Conservation (phyloP, 2,329 filamentous ascomycete species). For the Pseudogymnoascus sp. region DNA sequence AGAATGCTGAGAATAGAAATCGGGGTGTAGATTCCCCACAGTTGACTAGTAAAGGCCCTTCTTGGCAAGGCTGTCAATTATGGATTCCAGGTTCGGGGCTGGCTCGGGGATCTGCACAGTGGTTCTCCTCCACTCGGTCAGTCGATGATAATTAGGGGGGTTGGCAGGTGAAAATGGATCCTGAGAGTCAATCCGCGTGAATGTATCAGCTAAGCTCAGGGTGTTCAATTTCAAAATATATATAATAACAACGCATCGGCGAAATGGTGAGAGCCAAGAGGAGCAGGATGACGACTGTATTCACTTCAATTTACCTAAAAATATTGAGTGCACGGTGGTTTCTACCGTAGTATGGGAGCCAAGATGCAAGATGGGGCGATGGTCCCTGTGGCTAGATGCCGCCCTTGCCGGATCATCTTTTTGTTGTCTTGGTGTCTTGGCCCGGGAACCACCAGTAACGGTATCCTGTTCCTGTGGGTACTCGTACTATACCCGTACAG, state of each 20-base stretch:
- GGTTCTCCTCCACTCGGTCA: neutral
- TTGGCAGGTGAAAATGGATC: neutral
- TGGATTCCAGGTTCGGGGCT: neutral
- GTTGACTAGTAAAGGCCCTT: neutral
- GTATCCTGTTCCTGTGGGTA: no score
- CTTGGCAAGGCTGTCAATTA: conserved; percentile 1
- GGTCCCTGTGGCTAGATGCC: neutral
- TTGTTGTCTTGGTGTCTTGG: neutral
- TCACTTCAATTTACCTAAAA: neutral
- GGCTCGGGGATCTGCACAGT: neutral
- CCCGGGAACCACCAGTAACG: neutral
- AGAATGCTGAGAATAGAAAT: neutral
- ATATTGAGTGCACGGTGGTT: neutral
- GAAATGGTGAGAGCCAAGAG: neutral
- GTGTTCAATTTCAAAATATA: neutral
- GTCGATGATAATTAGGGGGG: neutral
- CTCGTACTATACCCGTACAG: no score
- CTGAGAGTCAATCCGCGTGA: neutral
- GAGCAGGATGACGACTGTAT: neutral
- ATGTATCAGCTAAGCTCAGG: neutral
- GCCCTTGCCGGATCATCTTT: conserved; percentile 5
- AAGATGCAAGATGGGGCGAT: neutral
- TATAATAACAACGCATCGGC: neutral
- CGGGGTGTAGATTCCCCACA: neutral
- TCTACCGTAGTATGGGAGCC: neutral